Base-by-base conservation (phyloP, 2,329 filamentous ascomycete species). In the Ilyonectria robusta region DNA sequence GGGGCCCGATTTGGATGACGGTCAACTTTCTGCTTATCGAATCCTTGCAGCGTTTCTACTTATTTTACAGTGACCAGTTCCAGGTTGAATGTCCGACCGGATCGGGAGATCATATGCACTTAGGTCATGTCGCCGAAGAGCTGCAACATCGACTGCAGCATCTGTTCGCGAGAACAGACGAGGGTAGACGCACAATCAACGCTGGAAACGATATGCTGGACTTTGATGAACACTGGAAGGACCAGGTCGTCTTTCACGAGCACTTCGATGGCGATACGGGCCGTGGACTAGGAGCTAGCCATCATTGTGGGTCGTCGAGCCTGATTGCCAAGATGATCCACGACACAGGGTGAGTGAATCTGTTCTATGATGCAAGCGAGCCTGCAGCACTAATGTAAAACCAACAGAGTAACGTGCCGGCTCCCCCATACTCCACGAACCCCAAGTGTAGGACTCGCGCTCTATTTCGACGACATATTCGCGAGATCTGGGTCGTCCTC, bases 301-400 rank as follows among this genome's bases (percentile, higher is more conserved):
- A 98, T 81, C 96, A 98, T 81, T 97, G 94, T 77, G 95, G 95
- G 58, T 98, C 95, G 95, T 98, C 95, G 40, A 95, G 95, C 23
- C 82, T 98, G 72, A 94, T 98, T 79, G 95, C 95, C 29, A 94
- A 97, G 82, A 93, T 98, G 89, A 98, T 98, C 67, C 95, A 98
- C 75, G 96, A 98, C 78, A 98, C 95, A 73, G 95, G 95, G 93
- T 96, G 90, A 84, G 91, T 83, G 31, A 60, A 6, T 53, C 26
- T 23, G 15, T 8, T 54, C 53, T 26, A 13, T 48, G 13, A 51
- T 17, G 3, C 44, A 2, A n/a, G 40, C 35, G 19, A 46, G 11
- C 1, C 1, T 33, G 4, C 21, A 26, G 29, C 61, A 75, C 85
- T 90, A 81, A 89, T 79, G 48, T 55, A 15, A 42, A 4, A 46